phyloP scores from a whole-genome alignment of 2,329 filamentous ascomycete genomes.

The Cercospora zeina region DNA sequence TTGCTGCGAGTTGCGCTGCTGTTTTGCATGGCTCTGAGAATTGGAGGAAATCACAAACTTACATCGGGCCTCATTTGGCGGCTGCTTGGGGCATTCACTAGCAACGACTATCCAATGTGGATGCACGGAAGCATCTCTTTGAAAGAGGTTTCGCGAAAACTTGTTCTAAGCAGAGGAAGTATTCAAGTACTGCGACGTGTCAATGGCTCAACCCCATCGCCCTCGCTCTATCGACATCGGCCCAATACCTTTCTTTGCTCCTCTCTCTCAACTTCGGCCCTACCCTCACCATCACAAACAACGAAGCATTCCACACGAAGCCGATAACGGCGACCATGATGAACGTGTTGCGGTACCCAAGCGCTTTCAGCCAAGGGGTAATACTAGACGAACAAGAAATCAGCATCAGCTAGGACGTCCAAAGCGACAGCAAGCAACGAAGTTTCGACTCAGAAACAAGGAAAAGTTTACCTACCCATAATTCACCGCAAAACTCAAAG shows the following conservation, averaged over 20 bases:
- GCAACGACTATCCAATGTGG: too few species aligned
- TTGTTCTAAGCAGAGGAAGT: background rate
- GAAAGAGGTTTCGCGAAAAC: too few species aligned
- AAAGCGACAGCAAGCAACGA: background rate
- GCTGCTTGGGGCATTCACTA: too few species aligned
- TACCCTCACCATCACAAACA: constrained; percentile 27
- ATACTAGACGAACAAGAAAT: constrained; percentile 6
- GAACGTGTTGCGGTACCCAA: constrained; percentile 27
- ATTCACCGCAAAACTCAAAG: constrained; percentile 49
- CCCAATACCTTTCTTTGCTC: constrained; percentile 27
- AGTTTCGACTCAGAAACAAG: background rate
- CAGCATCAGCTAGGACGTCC: background rate
- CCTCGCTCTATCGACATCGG: constrained; percentile 26
- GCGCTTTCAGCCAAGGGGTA: constrained; percentile 26
- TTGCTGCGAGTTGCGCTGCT: too few species aligned
- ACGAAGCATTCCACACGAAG: constrained; percentile 26
- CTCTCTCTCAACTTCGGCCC: constrained; percentile 21
- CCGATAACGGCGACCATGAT: constrained; percentile 30
- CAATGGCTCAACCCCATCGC: constrained; percentile 26
- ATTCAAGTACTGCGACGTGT: background rate
- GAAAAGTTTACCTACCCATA: constrained; percentile 46
- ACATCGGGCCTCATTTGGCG: too few species aligned
- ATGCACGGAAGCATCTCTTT: too few species aligned
- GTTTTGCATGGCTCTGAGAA: too few species aligned
- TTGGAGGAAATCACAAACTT: too few species aligned